Evolutionary conservation across 2,329 filamentous ascomycete species (phyloP), one percentile per base, ranked within the genome.

Genomic region (Thyridium curvatum): DNA sequence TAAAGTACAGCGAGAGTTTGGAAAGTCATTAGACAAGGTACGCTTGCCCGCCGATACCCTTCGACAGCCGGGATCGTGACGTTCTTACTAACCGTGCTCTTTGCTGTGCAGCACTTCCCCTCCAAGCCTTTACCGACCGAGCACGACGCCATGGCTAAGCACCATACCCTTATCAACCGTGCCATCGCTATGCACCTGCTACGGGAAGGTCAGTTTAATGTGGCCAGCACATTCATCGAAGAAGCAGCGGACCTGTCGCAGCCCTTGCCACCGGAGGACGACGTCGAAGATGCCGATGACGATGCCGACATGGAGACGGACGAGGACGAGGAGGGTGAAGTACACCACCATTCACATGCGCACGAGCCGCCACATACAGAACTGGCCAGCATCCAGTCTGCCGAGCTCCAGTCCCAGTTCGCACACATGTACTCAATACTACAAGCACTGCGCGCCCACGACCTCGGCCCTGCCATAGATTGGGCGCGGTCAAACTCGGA

Each of bases 141-240:
- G 41, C 82, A 88, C 52, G 88, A 94, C 61, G 84, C 82, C 28
- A 79, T 96, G 60, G 81, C 79, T 2, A 76, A 82, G 15, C 81
- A 94, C 48, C 75, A 84, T 4, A 70, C 74, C 13, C 72, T 96
- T 12, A 87, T 97, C 56, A 94, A 96, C 63, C 80, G 90, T 41
- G 91, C 93, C 7, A 94, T 98, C 51, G 86, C 86, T 9, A 96
- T 97, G 89, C 93, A 98, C 56, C 75, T 98, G 16, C 74, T 98
- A 30, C 86, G 93, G 31, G 91, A 97, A 64, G 93, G 93, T 35
- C 86, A 95, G 56, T 98, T 98, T 60, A 74, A 73, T 16, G 90
- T 95, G 3, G 91, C 91, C 12, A 80, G 82, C 13, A 88, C 82
- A 2, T 96, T 98, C 51, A 77, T 95, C 35, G 68, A 74, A 12